These are phyloP conservation scores for Fusarium pseudograminearum DNA, from an alignment of 2,329 filamentous ascomycete species.

Conservation along the genomic window DNA sequence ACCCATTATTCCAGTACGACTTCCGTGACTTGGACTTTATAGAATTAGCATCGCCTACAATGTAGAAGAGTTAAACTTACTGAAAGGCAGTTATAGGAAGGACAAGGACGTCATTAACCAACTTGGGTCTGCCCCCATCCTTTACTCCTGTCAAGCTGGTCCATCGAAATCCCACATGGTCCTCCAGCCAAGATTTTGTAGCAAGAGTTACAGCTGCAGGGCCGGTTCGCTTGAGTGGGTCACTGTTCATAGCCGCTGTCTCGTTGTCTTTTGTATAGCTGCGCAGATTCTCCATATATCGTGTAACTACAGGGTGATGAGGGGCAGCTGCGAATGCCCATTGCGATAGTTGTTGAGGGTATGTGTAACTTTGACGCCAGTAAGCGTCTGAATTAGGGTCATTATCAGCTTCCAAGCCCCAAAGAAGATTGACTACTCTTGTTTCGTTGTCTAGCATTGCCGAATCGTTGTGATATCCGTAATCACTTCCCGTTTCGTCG, in stretches of 20 bases:
- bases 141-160: neutral
- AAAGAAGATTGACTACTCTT: neutral
- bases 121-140: slow-evolving; percentile 1
- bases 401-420: slow-evolving; percentile 8
- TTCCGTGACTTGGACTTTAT: slow-evolving; percentile 4
- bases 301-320: neutral
- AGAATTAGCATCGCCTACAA: neutral
- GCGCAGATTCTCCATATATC: neutral
- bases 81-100: slow-evolving; percentile 8
- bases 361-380: slow-evolving; percentile 5
- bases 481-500: neutral
- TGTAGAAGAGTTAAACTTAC: neutral
- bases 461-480: neutral
- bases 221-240: slow-evolving; percentile 4
- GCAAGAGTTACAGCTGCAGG: slow-evolving; percentile 11
- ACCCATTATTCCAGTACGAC: neutral
- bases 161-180: neutral
- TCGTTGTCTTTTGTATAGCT: neutral
- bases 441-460: neutral
- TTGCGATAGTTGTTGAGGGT: slow-evolving; percentile 10
- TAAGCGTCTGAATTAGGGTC: neutral
- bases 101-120: neutral
- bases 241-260: neutral
- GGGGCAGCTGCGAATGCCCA: slow-evolving; percentile 5
- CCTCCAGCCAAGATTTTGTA: neutral